Percentiles rank a stretch among this genome's conserved stretches.
phyloP scores from a whole-genome alignment of 768 basidiomycete species.

The Neoboletus magnificus region DNA sequence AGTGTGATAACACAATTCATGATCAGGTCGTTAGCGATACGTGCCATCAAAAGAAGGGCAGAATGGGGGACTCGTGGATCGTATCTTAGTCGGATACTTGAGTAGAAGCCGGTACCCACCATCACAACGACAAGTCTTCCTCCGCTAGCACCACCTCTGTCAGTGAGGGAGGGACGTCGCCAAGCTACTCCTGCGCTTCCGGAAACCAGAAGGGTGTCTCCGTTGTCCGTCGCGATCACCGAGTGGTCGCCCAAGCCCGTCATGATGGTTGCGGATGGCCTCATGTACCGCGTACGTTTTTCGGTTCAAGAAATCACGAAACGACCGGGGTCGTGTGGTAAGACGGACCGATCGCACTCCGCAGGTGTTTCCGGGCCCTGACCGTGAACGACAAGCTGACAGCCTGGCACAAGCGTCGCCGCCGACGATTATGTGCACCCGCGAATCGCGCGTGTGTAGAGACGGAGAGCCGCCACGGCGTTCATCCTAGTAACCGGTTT shows the following conservation, averaged over 20 bases:
- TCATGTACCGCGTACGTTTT: too few relatives aligned
- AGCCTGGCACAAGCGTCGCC: too few relatives aligned
- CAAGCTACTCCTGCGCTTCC: neutral
- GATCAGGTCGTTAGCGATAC: neutral
- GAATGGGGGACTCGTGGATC: too few relatives aligned
- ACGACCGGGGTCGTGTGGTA: too few relatives aligned
- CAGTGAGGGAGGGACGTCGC: neutral
- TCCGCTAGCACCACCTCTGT: neutral
- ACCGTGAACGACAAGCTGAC: too few relatives aligned
- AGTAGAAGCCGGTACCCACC: constrained; percentile 32
- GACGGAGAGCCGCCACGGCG: neutral
- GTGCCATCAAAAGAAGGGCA: neutral
- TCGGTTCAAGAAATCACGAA: too few relatives aligned
- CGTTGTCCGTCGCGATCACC: neutral
- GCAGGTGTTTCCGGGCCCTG: too few relatives aligned
- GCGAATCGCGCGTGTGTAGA: too few relatives aligned
- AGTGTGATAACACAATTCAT: neutral
- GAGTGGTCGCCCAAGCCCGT: neutral
- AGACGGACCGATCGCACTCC: neutral
- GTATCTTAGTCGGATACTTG: neutral
- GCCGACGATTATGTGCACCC: too few relatives aligned
- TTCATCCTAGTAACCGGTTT: neutral
- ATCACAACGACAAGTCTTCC: constrained; percentile 46
- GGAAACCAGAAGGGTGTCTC: too few relatives aligned
- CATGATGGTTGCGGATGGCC: neutral